Conservation (phyloP, 108 stramenopile species). For the Cyclotella choctawhatcheeana region DNA sequence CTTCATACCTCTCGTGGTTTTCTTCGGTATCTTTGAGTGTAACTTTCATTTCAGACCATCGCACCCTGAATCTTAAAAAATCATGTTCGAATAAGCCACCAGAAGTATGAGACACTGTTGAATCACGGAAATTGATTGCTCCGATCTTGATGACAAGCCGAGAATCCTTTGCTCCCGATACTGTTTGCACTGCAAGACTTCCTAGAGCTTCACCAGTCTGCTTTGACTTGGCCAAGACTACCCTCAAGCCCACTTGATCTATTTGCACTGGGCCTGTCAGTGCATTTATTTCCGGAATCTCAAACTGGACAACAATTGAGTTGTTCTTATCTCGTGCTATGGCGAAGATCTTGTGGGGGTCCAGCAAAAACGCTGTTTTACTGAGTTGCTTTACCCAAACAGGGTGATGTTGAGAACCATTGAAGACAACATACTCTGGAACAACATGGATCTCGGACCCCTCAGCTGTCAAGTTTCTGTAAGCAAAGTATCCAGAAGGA, state of each 20-base stretch:
- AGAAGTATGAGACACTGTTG: constrained; percentile 8
- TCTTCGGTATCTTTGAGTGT: constrained; percentile 71
- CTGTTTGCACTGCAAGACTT: constrained; percentile 82
- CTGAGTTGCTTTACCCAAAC: constrained; percentile 50
- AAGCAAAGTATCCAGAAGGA: constrained; percentile 76
- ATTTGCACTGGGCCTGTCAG: constrained; percentile 67
- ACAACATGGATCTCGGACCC: constrained; percentile 82
- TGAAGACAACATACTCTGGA: constrained; percentile 86
- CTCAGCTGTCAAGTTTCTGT: constrained; percentile 66
- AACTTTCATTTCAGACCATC: constrained; percentile 79
- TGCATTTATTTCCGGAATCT: constrained; percentile 51
- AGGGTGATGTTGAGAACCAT: constrained; percentile 65
- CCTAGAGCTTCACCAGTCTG: constrained; percentile 63
- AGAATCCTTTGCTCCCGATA: constrained; percentile 71
- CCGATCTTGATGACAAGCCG: constrained; percentile 82
- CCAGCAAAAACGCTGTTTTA: constrained; percentile 30
- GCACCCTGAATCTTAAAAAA: constrained; percentile 72
- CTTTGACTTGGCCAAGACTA: constrained; percentile 56
- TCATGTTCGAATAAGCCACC: constrained; percentile 63
- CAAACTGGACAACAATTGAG: constrained; percentile 49
- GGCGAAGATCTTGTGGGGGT: constrained; percentile 42
- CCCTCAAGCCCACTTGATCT: constrained; percentile 70
- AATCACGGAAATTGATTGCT: constrained; percentile 55
- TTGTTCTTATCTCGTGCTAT: constrained; percentile 50
- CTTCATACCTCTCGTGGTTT: constrained; percentile 34